A percentile compares a stretch with the other conserved stretches of the same genome.
Conservation (phyloP, 2,329 filamentous ascomycete genomes). For the Stagonosporopsis vannaccii region DNA sequence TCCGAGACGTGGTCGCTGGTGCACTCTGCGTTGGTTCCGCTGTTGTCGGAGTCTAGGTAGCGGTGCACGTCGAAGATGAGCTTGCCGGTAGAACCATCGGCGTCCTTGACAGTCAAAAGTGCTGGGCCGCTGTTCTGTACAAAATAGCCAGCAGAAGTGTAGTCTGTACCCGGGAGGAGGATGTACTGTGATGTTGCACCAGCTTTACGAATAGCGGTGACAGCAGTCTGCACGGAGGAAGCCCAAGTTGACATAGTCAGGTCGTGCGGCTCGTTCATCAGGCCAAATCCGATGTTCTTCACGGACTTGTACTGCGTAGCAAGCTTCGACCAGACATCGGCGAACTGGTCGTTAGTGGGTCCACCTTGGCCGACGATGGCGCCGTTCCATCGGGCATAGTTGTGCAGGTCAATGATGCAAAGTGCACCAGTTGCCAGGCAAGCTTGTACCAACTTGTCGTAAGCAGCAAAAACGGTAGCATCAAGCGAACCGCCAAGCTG, state of each 20-base stretch:
- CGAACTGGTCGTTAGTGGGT: constrained; percentile 66
- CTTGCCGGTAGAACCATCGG: constrained; percentile 63
- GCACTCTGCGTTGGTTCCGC: constrained; percentile 44
- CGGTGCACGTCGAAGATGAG: constrained; percentile 58
- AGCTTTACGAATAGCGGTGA: constrained; percentile 69
- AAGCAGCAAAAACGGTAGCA: constrained; percentile 57
- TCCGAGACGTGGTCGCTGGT: constrained; percentile 40
- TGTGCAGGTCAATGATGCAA: constrained; percentile 65
- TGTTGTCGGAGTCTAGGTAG: constrained; percentile 52
- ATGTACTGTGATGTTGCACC: constrained; percentile 71
- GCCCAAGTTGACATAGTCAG: constrained; percentile 66
- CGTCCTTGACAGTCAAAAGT: constrained; percentile 64
- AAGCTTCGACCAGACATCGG: constrained; percentile 62
- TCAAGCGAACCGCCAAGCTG: constrained; percentile 61
- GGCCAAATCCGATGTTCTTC: constrained; percentile 65
- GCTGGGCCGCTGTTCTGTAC: constrained; percentile 50
- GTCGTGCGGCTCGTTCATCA: constrained; percentile 74
- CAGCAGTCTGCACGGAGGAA: constrained; percentile 65
- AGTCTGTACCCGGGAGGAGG: constrained; percentile 69
- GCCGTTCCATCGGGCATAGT: constrained; percentile 65
- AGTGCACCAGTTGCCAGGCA: constrained; percentile 64
- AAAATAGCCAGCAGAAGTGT: constrained; percentile 49
- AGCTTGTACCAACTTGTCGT: constrained; percentile 63
- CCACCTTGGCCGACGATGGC: constrained; percentile 71
- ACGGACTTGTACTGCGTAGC: constrained; percentile 65